phyloP scores from a whole-genome alignment of 2,329 filamentous ascomycete genomes.

The Aspergillus carbonarius region DNA sequence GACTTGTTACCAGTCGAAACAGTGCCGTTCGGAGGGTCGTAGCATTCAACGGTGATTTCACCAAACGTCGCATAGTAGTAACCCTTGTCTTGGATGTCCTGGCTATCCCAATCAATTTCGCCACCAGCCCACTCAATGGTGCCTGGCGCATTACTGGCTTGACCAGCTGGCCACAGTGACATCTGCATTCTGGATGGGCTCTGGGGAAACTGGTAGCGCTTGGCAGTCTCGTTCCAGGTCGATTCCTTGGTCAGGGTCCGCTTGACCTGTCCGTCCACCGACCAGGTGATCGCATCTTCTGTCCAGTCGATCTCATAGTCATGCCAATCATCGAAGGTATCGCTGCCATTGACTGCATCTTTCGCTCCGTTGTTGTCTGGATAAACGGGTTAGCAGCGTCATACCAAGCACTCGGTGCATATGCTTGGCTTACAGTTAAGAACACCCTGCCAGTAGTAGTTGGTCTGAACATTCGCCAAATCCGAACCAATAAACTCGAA shows the following conservation, averaged over 20 bases:
- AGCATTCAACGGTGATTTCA: constrained; percentile 82
- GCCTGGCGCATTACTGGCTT: constrained; percentile 72
- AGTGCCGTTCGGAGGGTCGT: constrained; percentile 71
- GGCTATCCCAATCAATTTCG: constrained; percentile 78
- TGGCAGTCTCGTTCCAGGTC: constrained; percentile 81
- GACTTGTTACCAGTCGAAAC: constrained; percentile 60
- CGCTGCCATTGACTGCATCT: constrained; percentile 54
- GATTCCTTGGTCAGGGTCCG: constrained; percentile 68
- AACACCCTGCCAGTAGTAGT: constrained; percentile 96
- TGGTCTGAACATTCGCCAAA: constrained; percentile 76
- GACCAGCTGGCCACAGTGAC: constrained; percentile 93
- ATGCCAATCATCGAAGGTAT: constrained; percentile 78
- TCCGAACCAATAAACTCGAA: constrained; percentile 90
- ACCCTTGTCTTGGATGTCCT: constrained; percentile 75
- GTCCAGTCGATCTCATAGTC: constrained; percentile 93
- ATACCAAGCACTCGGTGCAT: neutral
- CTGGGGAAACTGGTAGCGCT: constrained; percentile 86
- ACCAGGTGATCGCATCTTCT: constrained; percentile 82
- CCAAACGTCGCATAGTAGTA: constrained; percentile 86
- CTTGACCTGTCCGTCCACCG: constrained; percentile 74
- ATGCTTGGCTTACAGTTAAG: constrained; percentile 73
- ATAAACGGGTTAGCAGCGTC: neutral
- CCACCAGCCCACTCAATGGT: constrained; percentile 93
- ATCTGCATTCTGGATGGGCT: constrained; percentile 88
- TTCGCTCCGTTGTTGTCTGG: constrained; percentile 74